These are phyloP conservation scores for Alternaria postmessia DNA, from an alignment of 2,329 filamentous ascomycete species.

Conservation along the genomic window DNA sequence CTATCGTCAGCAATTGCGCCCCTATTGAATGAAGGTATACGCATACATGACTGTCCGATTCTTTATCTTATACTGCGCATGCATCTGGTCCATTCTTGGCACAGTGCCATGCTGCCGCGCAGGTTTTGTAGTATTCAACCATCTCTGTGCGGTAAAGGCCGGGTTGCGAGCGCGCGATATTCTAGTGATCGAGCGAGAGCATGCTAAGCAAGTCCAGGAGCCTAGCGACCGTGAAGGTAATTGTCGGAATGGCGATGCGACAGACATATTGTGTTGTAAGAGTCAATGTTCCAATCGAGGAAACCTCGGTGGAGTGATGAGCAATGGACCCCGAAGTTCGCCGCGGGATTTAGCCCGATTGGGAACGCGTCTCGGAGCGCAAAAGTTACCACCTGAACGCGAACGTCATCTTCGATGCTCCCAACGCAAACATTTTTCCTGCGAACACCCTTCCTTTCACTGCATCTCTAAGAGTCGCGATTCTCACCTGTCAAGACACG, in stretches of 20 bases:
- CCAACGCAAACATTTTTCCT: not conserved
- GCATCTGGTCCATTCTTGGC: slow-evolving; percentile 70
- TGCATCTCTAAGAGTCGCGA: not conserved
- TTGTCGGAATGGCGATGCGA: slow-evolving; percentile 31
- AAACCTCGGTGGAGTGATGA: slow-evolving; percentile 34
- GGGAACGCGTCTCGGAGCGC: slow-evolving; percentile 25
- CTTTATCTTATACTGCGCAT: slow-evolving; percentile 69
- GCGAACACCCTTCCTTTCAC: too few relatives aligned
- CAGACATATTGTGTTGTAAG: slow-evolving; percentile 36
- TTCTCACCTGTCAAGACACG: not conserved
- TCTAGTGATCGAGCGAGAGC: slow-evolving; percentile 40
- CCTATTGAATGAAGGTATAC: not conserved
- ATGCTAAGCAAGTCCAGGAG: slow-evolving; percentile 50
- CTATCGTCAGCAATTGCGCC: slow-evolving; percentile 9
- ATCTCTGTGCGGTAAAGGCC: slow-evolving; percentile 35
- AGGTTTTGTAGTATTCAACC: slow-evolving; percentile 44
- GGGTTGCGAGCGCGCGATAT: slow-evolving; percentile 28
- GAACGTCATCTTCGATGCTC: slow-evolving; percentile 12
- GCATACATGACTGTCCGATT: slow-evolving; percentile 73
- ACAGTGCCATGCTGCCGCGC: slow-evolving; percentile 44
- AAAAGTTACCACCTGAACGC: not conserved
- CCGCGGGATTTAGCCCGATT: slow-evolving; percentile 41
- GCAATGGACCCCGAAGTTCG: slow-evolving; percentile 29
- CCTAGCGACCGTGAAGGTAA: slow-evolving; percentile 28
- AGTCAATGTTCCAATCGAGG: slow-evolving; percentile 8